Evolutionary conservation across 768 basidiomycete genomes (phyloP), one percentile per base, ranked within the genome.

Genomic region (Rhizopogon roseolus): DNA sequence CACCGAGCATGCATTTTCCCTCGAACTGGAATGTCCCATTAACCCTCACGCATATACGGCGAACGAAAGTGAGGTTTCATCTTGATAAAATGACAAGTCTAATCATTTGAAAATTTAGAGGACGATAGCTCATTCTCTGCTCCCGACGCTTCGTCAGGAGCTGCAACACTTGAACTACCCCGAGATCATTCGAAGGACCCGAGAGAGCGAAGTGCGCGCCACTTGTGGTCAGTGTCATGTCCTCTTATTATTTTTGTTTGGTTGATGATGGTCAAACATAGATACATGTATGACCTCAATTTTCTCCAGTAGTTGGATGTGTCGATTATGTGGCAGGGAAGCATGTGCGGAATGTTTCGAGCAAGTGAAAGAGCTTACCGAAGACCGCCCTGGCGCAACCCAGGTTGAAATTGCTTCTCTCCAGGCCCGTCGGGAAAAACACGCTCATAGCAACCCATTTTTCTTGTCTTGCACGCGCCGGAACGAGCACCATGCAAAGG

Each of bases 261-360:
- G 58, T 50, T 49, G 45, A 53, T 52, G 44, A 53, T 25, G 0
- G 10, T n/a, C 54, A 39, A 45, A 56, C 54, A 19, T 65, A 96
- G 93, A 97, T 69, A 92, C 89, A 2, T 97, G 94, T 68, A 89
- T 92, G 78, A 94, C 92, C 5, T 95, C 93, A 11, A 84, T 96
- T 54, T 96, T 96, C 69, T 87, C 88, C 6, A 85, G 83, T 54
- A 88, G 85, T 29, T 96, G 90, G 84, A 89, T 95, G 81, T 96
- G 93, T 66, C 80, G 88, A n/a, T 65, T 82, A 38, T 98, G 95
- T 66, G 95, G 92, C 5, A 83, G 91, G 9, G 95, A 97, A 69
- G 84, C 89, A 8, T 98, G 95, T 65, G 76, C 84, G 1, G 88
- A 91, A 55, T 97, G 95, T 65, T 90, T 82, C 62, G 74, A 78